Evolutionary conservation across 257 asterid genomes (phyloP), one percentile per base, ranked within the genome.

Genomic region (Nicotiana tomentosiformis): DNA sequence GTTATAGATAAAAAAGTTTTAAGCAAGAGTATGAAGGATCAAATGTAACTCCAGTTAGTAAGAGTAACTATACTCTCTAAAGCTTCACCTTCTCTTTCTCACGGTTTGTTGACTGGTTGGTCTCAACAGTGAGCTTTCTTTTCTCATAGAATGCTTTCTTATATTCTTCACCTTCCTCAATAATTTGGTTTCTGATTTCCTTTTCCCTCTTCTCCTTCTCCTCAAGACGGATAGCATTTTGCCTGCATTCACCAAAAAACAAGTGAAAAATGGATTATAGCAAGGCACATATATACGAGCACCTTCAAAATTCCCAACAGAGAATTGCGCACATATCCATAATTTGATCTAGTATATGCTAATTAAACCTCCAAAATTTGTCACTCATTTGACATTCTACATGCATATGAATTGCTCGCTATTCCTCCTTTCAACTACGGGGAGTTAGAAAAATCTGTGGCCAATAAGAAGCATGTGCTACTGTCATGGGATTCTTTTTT

Each of bases 131-230:
- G 30, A 92, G 91, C 87, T 87, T 90, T 84, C 95, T 89, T 90
- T 94, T 94, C 90, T 93, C 99, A 61, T 93, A 90, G 84, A 96
- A 96, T 58, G 95, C 92, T 84, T 83, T 86, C 88, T 91, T 93
- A 72, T 77, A 96, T 83, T 83, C 95, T 78, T 96, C 98, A 66
- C 95, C 99, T 86, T 96, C 98, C 83, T 88, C 95, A 81, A 93
- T 79, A 86, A 96, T 96, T 89, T 89, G 95, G 95, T 76, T 90
- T 58, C 98, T 90, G 88, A 87, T 51, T 86, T 92, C 94, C 82
- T 93, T 94, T 87, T 96, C 99, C 89, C 32, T 83, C 90, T 92
- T 94, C 90, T 96, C 99, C 90, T 96, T 96, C 94, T 94, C 99
- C 89, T 93, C 99, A 67, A 94, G 97, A 33, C 97, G 90, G 84